Percentiles rank a stretch among this genome's conserved stretches.
Evolutionary conservation across 1,284 basidiomycete genomes (phyloP).

Genomic region (Bondarzewia mesenterica): DNA sequence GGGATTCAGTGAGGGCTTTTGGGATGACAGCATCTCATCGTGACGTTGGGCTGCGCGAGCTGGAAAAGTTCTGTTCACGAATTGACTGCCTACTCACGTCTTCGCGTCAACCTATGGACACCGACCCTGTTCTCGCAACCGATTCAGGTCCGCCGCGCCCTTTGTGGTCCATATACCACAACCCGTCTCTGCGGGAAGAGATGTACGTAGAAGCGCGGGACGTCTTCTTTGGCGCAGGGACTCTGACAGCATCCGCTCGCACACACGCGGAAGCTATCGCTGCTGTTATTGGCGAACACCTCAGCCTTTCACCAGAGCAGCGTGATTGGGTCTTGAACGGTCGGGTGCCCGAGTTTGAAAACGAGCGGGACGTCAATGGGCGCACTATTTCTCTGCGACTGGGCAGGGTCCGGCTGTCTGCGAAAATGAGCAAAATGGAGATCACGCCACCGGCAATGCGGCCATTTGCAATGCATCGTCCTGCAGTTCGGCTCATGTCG

Average conservation of each 20-base stretch:
- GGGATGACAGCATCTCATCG: slow-evolving; percentile 45
- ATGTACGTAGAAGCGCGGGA: slow-evolving; percentile 88
- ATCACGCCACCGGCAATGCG: slow-evolving; percentile 29
- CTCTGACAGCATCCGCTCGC: slow-evolving; percentile 44
- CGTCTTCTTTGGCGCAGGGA: slow-evolving; percentile 80
- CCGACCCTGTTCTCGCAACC: slow-evolving; percentile 21
- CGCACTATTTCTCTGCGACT: slow-evolving; percentile 43
- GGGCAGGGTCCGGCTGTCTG: slow-evolving; percentile 48
- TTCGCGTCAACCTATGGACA: slow-evolving; percentile 31
- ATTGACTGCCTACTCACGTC: slow-evolving; percentile 56
- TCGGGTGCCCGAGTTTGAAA: slow-evolving; percentile 62
- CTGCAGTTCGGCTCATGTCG: slow-evolving; percentile 76
- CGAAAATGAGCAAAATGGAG: slow-evolving; percentile 30
- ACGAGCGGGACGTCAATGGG: slow-evolving; percentile 62
- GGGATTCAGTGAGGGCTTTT: slow-evolving; percentile 46
- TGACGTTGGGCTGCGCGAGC: slow-evolving; percentile 73
- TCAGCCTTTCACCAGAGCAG: slow-evolving; percentile 60
- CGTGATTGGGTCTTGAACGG: slow-evolving; percentile 45
- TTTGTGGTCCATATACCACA: slow-evolving; percentile 50
- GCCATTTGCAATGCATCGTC: slow-evolving; percentile 88
- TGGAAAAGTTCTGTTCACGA: slow-evolving; percentile 84
- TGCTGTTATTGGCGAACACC: slow-evolving; percentile 47
- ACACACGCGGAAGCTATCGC: slow-evolving; percentile 43
- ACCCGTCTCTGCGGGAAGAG: slow-evolving; percentile 80
- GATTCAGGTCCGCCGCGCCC: slow-evolving; percentile 14